Percentiles rank a stretch among this genome's conserved stretches.
Conservation (phyloP, 1,284 basidiomycete species). For the Tranzscheliella williamsii region DNA sequence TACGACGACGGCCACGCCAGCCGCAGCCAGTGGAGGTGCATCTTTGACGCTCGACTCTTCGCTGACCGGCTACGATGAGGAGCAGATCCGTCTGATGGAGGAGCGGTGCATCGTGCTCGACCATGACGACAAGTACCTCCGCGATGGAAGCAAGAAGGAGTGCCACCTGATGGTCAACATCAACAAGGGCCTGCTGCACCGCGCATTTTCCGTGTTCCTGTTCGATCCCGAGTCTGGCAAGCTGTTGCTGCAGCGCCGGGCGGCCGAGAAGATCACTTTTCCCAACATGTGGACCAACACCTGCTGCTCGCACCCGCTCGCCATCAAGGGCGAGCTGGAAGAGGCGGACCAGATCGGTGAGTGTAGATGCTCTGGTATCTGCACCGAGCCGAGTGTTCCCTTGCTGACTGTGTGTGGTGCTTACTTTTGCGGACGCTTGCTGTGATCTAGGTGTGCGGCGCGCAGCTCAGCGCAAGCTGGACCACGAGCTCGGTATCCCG, state of each 20-base stretch:
- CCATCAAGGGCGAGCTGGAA: constrained; percentile 73
- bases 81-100: constrained; percentile 81
- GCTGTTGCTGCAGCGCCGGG: constrained; percentile 91
- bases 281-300: constrained; percentile 99
- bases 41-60: constrained; percentile 22
- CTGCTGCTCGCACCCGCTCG: constrained; percentile 94
- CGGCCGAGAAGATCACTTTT: constrained; percentile 98
- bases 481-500: constrained; percentile 95
- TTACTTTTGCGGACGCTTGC: no score
- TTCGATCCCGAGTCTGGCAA: constrained; percentile 92
- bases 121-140: constrained; percentile 74
- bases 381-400: neutral
- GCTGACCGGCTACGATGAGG: constrained; percentile 61
- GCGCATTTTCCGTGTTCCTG: constrained; percentile 96
- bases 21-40: neutral
- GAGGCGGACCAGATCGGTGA: constrained; percentile 69
- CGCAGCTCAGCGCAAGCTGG: constrained; percentile 90
- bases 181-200: constrained; percentile 88
- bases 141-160: constrained; percentile 79
- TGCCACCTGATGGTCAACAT: constrained; percentile 99
- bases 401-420: no score
- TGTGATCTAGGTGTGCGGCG: constrained; percentile 74
- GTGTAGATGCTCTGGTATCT: constrained; percentile 1
- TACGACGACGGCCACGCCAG: constrained; percentile 14
- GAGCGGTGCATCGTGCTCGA: constrained; percentile 95